Conservation (phyloP, 2,329 filamentous ascomycete genomes). For the Trichoderma brevicompactum region DNA sequence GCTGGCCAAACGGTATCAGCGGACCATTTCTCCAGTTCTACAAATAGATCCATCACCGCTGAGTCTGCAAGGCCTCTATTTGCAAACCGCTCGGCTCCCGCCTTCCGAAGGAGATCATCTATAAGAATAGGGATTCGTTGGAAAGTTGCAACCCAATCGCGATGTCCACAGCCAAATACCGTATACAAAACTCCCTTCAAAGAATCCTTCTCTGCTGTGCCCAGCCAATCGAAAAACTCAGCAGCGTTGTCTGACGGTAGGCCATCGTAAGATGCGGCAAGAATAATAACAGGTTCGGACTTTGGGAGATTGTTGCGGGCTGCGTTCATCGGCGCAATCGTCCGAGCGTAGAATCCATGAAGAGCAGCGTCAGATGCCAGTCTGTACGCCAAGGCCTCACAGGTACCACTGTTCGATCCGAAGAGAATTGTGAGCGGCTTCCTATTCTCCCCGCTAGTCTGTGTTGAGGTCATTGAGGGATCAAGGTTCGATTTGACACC, state of each 20-base stretch:
- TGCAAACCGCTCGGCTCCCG: constrained; percentile 36
- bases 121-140: constrained; percentile 65
- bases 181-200: constrained; percentile 63
- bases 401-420: constrained; percentile 71
- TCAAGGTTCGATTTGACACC: background rate
- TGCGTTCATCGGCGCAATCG: constrained; percentile 60
- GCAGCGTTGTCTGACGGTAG: constrained; percentile 70
- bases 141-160: constrained; percentile 62
- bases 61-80: constrained; percentile 59
- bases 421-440: constrained; percentile 64
- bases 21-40: constrained; percentile 65
- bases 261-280: constrained; percentile 72
- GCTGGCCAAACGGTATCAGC: constrained; percentile 54
- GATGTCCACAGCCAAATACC: constrained; percentile 68
- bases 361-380: constrained; percentile 59
- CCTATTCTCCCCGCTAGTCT: constrained; percentile 11
- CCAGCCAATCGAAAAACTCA: constrained; percentile 67
- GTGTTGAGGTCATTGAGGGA: background rate
- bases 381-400: constrained; percentile 65
- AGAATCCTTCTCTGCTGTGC: constrained; percentile 51
- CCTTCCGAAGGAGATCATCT: constrained; percentile 50
- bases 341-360: constrained; percentile 58
- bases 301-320: constrained; percentile 61
- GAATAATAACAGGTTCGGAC: constrained; percentile 62
- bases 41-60: constrained; percentile 63